Evolutionary conservation across 2,329 filamentous ascomycete genomes (phyloP), one percentile per base, ranked within the genome.

Genomic region (Alternaria sp.): DNA sequence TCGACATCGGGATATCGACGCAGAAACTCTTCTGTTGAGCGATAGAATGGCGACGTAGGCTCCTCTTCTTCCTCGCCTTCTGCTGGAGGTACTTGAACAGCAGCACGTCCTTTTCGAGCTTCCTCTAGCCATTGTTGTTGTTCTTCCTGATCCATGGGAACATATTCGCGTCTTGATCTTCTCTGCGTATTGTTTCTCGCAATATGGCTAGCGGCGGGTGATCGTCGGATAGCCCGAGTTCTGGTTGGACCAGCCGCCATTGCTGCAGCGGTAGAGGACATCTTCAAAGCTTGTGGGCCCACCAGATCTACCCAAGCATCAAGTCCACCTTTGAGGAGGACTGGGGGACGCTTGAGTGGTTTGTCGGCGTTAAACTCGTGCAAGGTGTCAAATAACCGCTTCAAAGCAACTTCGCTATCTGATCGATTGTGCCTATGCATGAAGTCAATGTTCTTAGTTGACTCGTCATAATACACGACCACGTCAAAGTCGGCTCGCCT

Each of bases 391-490:
- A 91, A 88, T 12, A 99, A 82, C 16, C 89, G 89, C 65, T 89
- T 84, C 20, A 97, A 78, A n/a, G 88, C 86, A 22, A 62, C 57
- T 57, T 83, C 80, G 7, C 70, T 69, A 36, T 81, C 77, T 18
- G 70, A 78, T 2, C 67, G 71, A 7, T 83, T 81, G 24, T 81
- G 79, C 51, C 79, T 83, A 18, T 80, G 82, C 38, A 86, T 79
- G 69, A 85, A 96, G 69, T 64, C 82, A 66, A 78, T 85, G 59
- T 72, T 91, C 83, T 75, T 85, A 63, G 87, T 89, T 14, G 76
- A 79, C 66, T 94, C 86, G 76, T 99, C 93, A 75, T 98, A 96
- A 71, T 96, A 95, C 0, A 99, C 91, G 11, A 99, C 86, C 42
- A 97, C 80, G 67, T 98, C 93, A 69, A 91, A 97, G 57, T 90